phyloP scores from a whole-genome alignment of 495 filamentous ascomycete species.

The Neurospora sp. region DNA sequence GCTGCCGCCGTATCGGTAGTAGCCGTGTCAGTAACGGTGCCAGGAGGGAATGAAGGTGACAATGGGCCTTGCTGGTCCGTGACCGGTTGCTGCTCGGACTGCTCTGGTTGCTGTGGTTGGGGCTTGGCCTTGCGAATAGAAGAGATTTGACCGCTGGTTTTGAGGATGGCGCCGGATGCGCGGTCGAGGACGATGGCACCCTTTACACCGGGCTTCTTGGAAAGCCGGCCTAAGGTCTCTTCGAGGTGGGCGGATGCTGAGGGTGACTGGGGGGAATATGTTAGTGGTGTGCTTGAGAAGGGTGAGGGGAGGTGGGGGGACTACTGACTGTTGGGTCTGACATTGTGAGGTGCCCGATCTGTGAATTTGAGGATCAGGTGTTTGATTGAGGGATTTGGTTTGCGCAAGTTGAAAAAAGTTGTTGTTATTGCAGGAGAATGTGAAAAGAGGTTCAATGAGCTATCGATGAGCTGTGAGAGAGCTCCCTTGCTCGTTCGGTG shows the following conservation, averaged over 20 bases:
- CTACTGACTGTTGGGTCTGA: background rate
- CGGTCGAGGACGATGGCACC: constrained; percentile 53
- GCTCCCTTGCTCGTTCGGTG: background rate
- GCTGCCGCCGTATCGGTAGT: background rate
- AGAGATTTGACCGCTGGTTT: constrained; percentile 47
- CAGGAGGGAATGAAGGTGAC: background rate
- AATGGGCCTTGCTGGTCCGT: background rate
- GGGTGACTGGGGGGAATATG: background rate
- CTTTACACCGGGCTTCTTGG: constrained; percentile 55
- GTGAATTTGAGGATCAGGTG: background rate
- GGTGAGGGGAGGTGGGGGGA: background rate
- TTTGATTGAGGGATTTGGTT: background rate
- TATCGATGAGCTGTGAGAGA: background rate
- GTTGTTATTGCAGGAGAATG: background rate
- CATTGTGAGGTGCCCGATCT: background rate
- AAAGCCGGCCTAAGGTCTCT: constrained; percentile 47
- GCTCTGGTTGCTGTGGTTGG: background rate
- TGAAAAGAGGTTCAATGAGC: background rate
- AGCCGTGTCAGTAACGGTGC: no score
- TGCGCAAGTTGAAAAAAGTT: background rate
- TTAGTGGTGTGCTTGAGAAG: background rate
- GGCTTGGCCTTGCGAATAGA: constrained; percentile 31
- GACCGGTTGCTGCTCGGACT: background rate
- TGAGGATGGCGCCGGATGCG: constrained; percentile 48
- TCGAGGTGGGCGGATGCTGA: constrained; percentile 26